Conservation (phyloP, 176 grass and related monocot species). For the Carex kokanica region DNA sequence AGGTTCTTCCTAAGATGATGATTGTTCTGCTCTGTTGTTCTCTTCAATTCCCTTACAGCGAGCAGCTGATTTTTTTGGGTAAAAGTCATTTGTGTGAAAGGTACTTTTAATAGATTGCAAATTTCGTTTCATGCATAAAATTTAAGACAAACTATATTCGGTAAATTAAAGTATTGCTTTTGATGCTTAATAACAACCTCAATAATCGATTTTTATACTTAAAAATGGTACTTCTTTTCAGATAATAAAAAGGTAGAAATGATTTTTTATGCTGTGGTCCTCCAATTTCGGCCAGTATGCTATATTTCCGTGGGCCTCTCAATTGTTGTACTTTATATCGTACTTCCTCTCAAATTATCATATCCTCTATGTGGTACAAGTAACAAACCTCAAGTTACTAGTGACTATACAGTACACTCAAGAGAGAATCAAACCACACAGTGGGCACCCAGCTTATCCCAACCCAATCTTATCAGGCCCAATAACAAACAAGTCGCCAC, state of each 20-base stretch:
- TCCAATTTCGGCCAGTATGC: not conserved
- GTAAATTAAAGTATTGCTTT: not conserved
- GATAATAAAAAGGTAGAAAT: not conserved
- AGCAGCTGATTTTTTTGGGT: not conserved
- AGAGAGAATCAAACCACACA: not conserved
- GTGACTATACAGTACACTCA: not conserved
- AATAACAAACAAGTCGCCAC: slow-evolving; percentile 17
- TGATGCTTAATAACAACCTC: not conserved
- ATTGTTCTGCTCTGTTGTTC: not conserved
- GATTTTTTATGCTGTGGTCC: not conserved
- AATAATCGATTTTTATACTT: not conserved
- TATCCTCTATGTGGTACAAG: not conserved
- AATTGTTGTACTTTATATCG: not conserved
- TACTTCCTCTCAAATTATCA: not conserved
- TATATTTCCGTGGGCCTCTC: not conserved
- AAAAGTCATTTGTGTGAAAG: not conserved
- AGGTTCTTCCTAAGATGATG: not conserved
- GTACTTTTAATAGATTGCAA: not conserved
- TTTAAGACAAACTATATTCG: not conserved
- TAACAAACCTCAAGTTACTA: not conserved
- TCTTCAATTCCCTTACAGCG: not conserved
- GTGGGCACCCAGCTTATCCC: slow-evolving; percentile 23
- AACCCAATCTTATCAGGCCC: slow-evolving; percentile 55
- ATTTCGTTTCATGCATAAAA: not conserved
- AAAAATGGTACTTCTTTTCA: not conserved